A percentile compares a stretch with the other conserved stretches of the same genome.
Conservation (phyloP, 495 filamentous ascomycete species). For the Lophiostoma macrostomum region DNA sequence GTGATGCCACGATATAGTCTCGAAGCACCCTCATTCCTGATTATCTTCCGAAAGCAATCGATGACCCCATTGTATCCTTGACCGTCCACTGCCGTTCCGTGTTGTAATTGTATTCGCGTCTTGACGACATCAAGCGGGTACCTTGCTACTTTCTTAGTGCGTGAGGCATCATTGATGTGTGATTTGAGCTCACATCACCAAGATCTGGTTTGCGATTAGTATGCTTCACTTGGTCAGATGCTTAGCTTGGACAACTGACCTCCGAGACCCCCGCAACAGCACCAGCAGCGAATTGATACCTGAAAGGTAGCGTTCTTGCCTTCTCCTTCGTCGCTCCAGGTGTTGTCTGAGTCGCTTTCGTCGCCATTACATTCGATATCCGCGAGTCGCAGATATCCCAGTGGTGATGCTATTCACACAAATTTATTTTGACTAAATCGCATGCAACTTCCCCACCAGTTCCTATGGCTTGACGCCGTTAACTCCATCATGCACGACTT, state of each 20-base stretch:
- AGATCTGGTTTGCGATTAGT: slow-evolving; percentile 12
- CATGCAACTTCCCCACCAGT: slow-evolving; percentile 16
- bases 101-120: slow-evolving; percentile 26
- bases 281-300: slow-evolving; percentile 30
- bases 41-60: slow-evolving; percentile 29
- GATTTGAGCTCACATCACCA: slow-evolving; percentile 18
- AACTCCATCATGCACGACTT: not conserved
- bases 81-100: slow-evolving; percentile 16
- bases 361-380: slow-evolving; percentile 1
- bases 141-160: slow-evolving; percentile 28
- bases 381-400: too few relatives aligned
- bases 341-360: not conserved
- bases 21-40: slow-evolving; percentile 20
- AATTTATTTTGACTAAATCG: not conserved
- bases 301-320: slow-evolving; percentile 12
- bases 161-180: not conserved
- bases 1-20: slow-evolving; percentile 26
- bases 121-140: slow-evolving; percentile 29
- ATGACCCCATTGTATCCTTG: slow-evolving; percentile 23
- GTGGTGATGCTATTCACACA: not conserved
- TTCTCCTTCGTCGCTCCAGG: slow-evolving; percentile 1
- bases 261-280: slow-evolving; percentile 29
- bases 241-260: slow-evolving; percentile 1
- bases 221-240: not conserved
- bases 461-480: not conserved